Evolutionary conservation across 495 filamentous ascomycete genomes (phyloP).

Genomic region (Penicillium manginii): DNA sequence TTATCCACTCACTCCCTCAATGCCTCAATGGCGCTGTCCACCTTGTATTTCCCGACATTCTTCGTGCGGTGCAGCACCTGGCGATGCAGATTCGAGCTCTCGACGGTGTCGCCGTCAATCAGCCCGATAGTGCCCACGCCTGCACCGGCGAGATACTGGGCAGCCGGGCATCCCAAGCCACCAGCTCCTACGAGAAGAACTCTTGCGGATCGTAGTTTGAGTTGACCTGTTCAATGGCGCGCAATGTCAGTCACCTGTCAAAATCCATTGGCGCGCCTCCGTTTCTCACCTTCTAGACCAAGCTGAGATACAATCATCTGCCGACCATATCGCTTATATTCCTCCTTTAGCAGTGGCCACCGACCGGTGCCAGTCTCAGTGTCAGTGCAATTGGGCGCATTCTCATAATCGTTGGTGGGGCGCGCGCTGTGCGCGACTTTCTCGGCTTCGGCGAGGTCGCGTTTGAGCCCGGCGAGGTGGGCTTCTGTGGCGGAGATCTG

Average conservation of each 20-base stretch:
- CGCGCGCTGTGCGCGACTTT: slow-evolving; percentile 24
- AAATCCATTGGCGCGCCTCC: not conserved
- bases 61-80: slow-evolving; percentile 79
- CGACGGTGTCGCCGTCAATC: slow-evolving; percentile 86
- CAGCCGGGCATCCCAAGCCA: slow-evolving; percentile 89
- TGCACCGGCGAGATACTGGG: slow-evolving; percentile 85
- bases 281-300: slow-evolving; percentile 68
- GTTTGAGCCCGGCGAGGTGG: slow-evolving; percentile 40
- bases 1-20: slow-evolving; percentile 57
- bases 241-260: not conserved
- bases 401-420: slow-evolving; percentile 4
- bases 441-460: slow-evolving; percentile 40
- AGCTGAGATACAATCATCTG: slow-evolving; percentile 91
- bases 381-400: not conserved
- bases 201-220: slow-evolving; percentile 68
- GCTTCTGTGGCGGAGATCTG: slow-evolving; percentile 45
- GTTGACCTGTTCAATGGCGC: slow-evolving; percentile 63
- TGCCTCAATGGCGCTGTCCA: slow-evolving; percentile 73
- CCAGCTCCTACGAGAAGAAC: slow-evolving; percentile 91
- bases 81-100: slow-evolving; percentile 89
- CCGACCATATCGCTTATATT: slow-evolving; percentile 85
- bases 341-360: slow-evolving; percentile 67
- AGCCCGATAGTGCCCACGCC: slow-evolving; percentile 84
- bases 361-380: slow-evolving; percentile 30
- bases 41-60: slow-evolving; percentile 78